Evolutionary conservation across 495 filamentous ascomycete genomes (phyloP).

Genomic region (Tetracladium setigerum): DNA sequence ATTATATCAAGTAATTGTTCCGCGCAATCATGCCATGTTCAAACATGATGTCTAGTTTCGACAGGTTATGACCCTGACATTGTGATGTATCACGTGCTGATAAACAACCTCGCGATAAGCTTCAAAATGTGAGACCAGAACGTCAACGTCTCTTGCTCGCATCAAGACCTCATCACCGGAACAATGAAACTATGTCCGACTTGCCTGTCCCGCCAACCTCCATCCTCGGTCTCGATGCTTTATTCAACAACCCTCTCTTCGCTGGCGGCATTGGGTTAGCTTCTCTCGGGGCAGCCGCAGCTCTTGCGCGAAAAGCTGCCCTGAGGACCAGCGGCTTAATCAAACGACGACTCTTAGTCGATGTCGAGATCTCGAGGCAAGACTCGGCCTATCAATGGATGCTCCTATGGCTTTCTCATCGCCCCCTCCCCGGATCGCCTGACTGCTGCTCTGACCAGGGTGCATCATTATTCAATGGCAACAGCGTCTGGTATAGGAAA

Average conservation of each 20-base stretch:
- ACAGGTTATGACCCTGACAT: no score
- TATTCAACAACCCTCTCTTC: slow-evolving; percentile 50
- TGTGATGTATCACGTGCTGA: no score
- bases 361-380: slow-evolving; percentile 88
- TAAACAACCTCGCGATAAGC: no score
- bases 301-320: slow-evolving; percentile 64
- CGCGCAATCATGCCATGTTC: no score
- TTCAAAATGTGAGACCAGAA: no score
- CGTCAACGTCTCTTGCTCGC: no score
- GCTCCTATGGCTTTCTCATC: slow-evolving; percentile 84
- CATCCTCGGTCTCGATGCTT: slow-evolving; percentile 37
- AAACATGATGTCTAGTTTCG: no score
- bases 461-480: slow-evolving; percentile 39
- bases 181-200: slow-evolving; percentile 11
- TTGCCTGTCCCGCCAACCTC: slow-evolving; percentile 1
- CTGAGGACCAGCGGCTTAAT: slow-evolving; percentile 63
- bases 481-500: slow-evolving; percentile 39
- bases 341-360: slow-evolving; percentile 80
- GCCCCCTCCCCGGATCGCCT: slow-evolving; percentile 47
- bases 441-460: slow-evolving; percentile 37
- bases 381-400: slow-evolving; percentile 94
- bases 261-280: slow-evolving; percentile 74
- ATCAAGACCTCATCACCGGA: no score
- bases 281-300: slow-evolving; percentile 69
- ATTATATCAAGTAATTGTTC: no score